Evolutionary conservation across 2,329 filamentous ascomycete genomes (phyloP).

Genomic region (Ilyonectria robusta): DNA sequence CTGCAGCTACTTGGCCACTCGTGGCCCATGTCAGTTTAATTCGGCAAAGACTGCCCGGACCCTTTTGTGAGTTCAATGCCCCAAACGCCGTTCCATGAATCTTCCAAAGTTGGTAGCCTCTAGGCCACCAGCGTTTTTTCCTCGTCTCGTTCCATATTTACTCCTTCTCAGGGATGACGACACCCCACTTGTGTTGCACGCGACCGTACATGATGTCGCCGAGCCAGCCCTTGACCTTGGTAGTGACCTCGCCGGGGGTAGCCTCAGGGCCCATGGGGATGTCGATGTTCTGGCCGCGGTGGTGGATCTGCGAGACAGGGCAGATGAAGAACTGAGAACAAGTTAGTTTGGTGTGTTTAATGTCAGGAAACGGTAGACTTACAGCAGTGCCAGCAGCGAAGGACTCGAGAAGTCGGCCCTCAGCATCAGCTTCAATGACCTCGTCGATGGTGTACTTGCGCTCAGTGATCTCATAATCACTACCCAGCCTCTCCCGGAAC

Average conservation of each 20-base stretch:
- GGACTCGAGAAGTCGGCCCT: conserved; percentile 85
- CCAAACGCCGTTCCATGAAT: conserved; percentile 47
- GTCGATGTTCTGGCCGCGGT: conserved; percentile 73
- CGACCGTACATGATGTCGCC: conserved; percentile 82
- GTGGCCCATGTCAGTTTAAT: conserved; percentile 16
- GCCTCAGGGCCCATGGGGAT: conserved; percentile 72
- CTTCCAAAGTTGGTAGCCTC: conserved; percentile 3
- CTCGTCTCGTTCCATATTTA: conserved; percentile 40
- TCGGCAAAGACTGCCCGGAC: conserved; percentile 25
- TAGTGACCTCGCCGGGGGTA: conserved; percentile 67
- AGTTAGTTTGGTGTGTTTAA: conserved; percentile 36
- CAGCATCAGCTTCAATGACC: conserved; percentile 77
- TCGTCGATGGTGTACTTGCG: conserved; percentile 86
- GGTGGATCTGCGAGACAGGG: conserved; percentile 77
- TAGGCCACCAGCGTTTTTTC: background rate
- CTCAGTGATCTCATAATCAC: conserved; percentile 81
- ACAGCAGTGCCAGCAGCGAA: conserved; percentile 91
- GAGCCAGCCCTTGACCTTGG: conserved; percentile 76
- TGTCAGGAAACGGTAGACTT: conserved; percentile 56
- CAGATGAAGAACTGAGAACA: conserved; percentile 75
- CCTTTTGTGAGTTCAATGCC: conserved; percentile 38
- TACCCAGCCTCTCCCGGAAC: conserved; percentile 72
- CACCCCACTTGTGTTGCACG: conserved; percentile 77
- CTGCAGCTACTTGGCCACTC: conserved; percentile 17
- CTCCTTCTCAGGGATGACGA: conserved; percentile 75